phyloP scores from a whole-genome alignment of 371 early-diverging fungal genomes.

The Mortierella sp. region DNA sequence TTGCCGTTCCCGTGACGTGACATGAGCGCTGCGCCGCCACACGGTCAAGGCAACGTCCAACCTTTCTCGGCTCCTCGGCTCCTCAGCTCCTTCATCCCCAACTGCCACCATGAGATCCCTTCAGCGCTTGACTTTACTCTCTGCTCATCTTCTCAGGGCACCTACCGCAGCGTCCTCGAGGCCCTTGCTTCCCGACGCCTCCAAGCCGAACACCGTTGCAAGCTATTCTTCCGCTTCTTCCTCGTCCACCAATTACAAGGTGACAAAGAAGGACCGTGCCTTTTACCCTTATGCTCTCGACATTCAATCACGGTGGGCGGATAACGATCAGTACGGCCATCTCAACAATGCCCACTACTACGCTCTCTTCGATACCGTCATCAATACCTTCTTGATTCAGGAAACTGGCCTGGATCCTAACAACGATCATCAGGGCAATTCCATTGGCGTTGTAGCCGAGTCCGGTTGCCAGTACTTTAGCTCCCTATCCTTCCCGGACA shows the following conservation, averaged over 20 bases:
- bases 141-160: constrained; percentile 24
- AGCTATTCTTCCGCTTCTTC: constrained; percentile 14
- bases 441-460: constrained; percentile 67
- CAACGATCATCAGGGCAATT: constrained; percentile 45
- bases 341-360: constrained; percentile 72
- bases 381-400: constrained; percentile 66
- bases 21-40: too few species aligned
- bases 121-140: constrained; percentile 28
- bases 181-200: neutral
- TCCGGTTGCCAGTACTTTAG: constrained; percentile 62
- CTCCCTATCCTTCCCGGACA: constrained; percentile 64
- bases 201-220: neutral
- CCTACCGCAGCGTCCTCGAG: neutral
- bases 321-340: constrained; percentile 73
- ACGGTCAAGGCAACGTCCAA: too few species aligned
- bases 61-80: too few species aligned
- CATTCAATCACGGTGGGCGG: constrained; percentile 63
- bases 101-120: constrained; percentile 26
- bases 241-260: neutral
- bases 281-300: constrained; percentile 52
- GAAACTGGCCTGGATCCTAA: constrained; percentile 59
- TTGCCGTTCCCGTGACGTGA: too few species aligned
- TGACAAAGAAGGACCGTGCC: constrained; percentile 47
- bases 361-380: constrained; percentile 68
- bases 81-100: neutral